A percentile compares a stretch with the other conserved stretches of the same genome.
These are phyloP conservation scores for Cyclotella choctawhatcheeana DNA, from an alignment of 108 stramenopile species.

Conservation along the genomic window DNA sequence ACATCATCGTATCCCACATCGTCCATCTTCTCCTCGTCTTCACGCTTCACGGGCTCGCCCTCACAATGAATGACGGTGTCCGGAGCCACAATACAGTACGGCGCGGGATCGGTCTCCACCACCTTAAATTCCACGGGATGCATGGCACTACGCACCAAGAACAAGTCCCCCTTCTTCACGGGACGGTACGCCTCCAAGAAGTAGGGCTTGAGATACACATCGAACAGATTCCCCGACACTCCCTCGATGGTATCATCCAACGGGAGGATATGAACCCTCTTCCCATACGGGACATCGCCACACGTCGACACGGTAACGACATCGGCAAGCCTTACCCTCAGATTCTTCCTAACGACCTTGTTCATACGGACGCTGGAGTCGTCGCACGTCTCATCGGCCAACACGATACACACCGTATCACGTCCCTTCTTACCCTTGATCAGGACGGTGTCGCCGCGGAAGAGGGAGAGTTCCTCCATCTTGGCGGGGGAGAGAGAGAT, in stretches of 20 bases:
- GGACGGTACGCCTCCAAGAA: slow-evolving; percentile 99
- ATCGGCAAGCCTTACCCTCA: slow-evolving; percentile 96
- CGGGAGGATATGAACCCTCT: slow-evolving; percentile 98
- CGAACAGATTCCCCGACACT: slow-evolving; percentile 98
- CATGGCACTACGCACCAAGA: slow-evolving; percentile 98
- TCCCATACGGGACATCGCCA: slow-evolving; percentile 98
- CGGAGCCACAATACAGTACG: slow-evolving; percentile 98
- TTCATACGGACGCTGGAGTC: slow-evolving; percentile 98
- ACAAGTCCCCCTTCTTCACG: slow-evolving; percentile 98
- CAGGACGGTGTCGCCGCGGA: slow-evolving; percentile 98
- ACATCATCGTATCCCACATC: slow-evolving; percentile 99
- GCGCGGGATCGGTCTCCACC: slow-evolving; percentile 97
- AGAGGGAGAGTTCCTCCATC: slow-evolving; percentile 99
- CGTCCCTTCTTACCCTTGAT: slow-evolving; percentile 99
- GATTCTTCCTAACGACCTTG: slow-evolving; percentile 99
- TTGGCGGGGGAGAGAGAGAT: slow-evolving; percentile 90
- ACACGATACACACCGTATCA: slow-evolving; percentile 99
- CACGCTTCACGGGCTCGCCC: slow-evolving; percentile 98
- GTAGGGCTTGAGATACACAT: slow-evolving; percentile 99
- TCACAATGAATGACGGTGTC: slow-evolving; percentile 99
- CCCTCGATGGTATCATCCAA: slow-evolving; percentile 99
- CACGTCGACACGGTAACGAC: slow-evolving; percentile 94
- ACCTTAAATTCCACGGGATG: slow-evolving; percentile 99
- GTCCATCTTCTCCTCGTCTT: slow-evolving; percentile 98
- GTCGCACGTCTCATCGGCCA: slow-evolving; percentile 97